Percentiles rank a stretch among this genome's conserved stretches.
phyloP scores from a whole-genome alignment of 2,329 filamentous ascomycete species.

The Fusarium nisikadoi region DNA sequence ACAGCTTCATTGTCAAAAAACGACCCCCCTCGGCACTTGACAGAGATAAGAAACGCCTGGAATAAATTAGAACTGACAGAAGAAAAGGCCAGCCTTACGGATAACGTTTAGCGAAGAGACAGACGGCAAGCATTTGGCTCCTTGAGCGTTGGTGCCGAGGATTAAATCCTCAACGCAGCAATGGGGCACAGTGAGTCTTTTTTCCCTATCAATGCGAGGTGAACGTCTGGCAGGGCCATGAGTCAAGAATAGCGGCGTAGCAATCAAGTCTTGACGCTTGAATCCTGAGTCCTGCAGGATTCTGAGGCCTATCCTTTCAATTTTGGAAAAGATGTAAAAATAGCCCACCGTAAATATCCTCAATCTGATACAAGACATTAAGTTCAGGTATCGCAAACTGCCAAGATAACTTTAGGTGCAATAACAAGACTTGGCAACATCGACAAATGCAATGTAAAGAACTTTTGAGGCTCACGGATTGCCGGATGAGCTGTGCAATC shows the following conservation, averaged over 20 bases:
- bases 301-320: neutral
- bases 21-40: slow-evolving; percentile 24
- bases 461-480: slow-evolving; percentile 17
- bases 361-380: neutral
- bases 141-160: neutral
- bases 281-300: neutral
- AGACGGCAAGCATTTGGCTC: neutral
- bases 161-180: slow-evolving; percentile 19
- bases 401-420: neutral
- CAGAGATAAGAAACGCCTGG: neutral
- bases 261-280: neutral
- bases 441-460: neutral
- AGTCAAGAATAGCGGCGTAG: slow-evolving; percentile 6
- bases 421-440: neutral
- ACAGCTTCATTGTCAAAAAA: slow-evolving; percentile 12
- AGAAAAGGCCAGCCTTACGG: slow-evolving; percentile 18
- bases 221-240: neutral
- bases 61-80: slow-evolving; percentile 1
- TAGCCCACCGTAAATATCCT: neutral
- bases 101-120: slow-evolving; percentile 1
- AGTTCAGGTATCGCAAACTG: neutral
- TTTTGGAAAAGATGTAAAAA: neutral
- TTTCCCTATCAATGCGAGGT: neutral
- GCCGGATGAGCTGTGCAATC: slow-evolving; percentile 9
- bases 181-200: slow-evolving; percentile 17